Evolutionary conservation across 441 rosid species (phyloP).

Genomic region (Adansonia madagascariensis): DNA sequence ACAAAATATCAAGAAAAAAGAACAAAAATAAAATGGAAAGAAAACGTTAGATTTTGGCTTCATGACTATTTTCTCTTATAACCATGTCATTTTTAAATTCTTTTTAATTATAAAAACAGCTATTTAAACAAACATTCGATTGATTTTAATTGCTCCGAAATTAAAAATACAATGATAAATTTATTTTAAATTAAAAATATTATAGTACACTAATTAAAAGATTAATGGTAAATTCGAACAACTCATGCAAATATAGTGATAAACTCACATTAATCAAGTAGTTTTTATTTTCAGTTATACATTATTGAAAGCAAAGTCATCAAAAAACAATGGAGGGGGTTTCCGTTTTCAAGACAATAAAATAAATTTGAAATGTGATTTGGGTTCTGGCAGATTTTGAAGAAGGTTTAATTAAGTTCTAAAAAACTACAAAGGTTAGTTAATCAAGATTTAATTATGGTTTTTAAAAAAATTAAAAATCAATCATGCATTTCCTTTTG

Average conservation of each 20-base stretch:
- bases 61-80: no score
- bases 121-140: no score
- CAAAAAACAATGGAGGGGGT: neutral
- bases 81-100: no score
- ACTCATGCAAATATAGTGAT: neutral
- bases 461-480: neutral
- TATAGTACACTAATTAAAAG: neutral
- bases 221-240: neutral
- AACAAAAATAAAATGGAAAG: no score
- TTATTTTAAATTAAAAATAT: no score
- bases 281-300: no score
- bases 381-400: neutral
- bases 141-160: no score
- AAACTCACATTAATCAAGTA: no score
- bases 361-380: neutral
- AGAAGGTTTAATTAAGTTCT: no score
- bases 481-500: conserved; percentile 1
- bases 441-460: neutral
- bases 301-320: neutral
- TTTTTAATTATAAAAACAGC: neutral
- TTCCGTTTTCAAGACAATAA: neutral
- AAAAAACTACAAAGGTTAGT: neutral
- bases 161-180: no score
- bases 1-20: no score
- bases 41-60: no score